Conservation (phyloP, 2,329 filamentous ascomycete genomes). For the Colletotrichum caudatum region DNA sequence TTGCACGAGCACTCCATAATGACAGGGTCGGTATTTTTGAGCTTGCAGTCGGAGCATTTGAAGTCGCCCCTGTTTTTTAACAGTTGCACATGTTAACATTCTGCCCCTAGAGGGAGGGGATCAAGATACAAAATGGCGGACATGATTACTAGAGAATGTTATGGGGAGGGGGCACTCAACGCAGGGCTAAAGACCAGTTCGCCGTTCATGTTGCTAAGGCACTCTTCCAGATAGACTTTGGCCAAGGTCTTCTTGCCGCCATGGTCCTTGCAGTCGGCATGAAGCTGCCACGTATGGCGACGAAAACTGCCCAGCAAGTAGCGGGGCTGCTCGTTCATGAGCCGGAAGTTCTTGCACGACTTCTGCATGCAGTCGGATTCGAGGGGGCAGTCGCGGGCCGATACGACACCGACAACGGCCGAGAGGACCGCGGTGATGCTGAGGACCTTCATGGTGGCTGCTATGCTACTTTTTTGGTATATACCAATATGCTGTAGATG, state of each 20-base stretch:
- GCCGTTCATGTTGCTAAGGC: constrained; percentile 17
- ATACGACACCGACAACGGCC: neutral
- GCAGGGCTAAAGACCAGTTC: neutral
- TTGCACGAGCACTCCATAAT: constrained; percentile 10
- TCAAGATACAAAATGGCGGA: neutral
- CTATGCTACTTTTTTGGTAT: neutral
- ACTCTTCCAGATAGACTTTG: neutral
- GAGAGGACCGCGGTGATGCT: neutral
- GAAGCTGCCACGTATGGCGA: neutral
- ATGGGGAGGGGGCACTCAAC: neutral
- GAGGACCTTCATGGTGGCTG: neutral
- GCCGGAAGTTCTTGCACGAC: constrained; percentile 1
- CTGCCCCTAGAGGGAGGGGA: neutral
- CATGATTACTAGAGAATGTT: neutral
- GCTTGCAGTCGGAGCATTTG: neutral
- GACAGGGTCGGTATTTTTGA: constrained; percentile 2
- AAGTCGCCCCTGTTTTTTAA: neutral
- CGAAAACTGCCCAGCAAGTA: too few species aligned
- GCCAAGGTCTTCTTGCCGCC: constrained; percentile 10
- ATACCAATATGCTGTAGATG: too few species aligned
- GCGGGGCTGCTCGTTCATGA: too few species aligned
- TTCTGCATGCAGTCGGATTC: constrained; percentile 25
- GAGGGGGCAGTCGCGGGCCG: constrained; percentile 1
- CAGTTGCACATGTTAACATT: neutral
- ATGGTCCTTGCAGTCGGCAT: constrained; percentile 16